These are phyloP conservation scores for Aureobasidium mangrovei DNA, from an alignment of 2,329 filamentous ascomycete genomes.

Conservation along the genomic window DNA sequence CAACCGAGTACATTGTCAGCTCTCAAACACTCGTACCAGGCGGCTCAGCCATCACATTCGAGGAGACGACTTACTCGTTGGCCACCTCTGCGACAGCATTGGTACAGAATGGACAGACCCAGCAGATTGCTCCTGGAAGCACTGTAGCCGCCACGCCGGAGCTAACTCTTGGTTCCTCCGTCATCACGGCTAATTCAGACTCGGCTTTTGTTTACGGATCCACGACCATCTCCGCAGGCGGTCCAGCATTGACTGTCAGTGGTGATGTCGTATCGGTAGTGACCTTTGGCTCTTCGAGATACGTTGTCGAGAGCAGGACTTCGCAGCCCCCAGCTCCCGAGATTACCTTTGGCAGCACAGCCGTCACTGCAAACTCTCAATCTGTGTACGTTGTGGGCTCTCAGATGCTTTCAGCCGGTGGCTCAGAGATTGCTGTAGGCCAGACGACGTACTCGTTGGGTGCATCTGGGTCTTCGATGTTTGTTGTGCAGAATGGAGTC, in stretches of 20 bases:
- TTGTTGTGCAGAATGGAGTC: neutral
- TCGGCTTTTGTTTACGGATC: neutral
- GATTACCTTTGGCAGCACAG: neutral
- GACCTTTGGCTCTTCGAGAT: neutral
- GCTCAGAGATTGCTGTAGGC: slow-evolving; percentile 7
- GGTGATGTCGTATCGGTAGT: neutral
- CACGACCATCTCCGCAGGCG: slow-evolving; percentile 14
- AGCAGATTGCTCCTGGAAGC: neutral
- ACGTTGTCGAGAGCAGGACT: neutral
- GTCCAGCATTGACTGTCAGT: slow-evolving; percentile 1
- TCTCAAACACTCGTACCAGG: slow-evolving; percentile 15
- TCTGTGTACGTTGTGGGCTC: slow-evolving; percentile 1
- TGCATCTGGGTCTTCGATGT: neutral
- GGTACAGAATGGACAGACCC: neutral
- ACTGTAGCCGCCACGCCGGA: neutral
- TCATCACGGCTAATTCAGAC: neutral
- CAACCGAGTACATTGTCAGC: slow-evolving; percentile 9
- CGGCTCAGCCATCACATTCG: slow-evolving; percentile 12
- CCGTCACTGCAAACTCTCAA: slow-evolving; percentile 1
- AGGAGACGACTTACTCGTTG: neutral
- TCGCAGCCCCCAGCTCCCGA: neutral
- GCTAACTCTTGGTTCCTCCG: neutral
- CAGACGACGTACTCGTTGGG: slow-evolving; percentile 1
- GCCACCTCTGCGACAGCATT: neutral
- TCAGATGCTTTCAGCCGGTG: slow-evolving; percentile 12